Evolutionary conservation across 257 asterid species (phyloP).

Genomic region (Scutellaria minor): DNA sequence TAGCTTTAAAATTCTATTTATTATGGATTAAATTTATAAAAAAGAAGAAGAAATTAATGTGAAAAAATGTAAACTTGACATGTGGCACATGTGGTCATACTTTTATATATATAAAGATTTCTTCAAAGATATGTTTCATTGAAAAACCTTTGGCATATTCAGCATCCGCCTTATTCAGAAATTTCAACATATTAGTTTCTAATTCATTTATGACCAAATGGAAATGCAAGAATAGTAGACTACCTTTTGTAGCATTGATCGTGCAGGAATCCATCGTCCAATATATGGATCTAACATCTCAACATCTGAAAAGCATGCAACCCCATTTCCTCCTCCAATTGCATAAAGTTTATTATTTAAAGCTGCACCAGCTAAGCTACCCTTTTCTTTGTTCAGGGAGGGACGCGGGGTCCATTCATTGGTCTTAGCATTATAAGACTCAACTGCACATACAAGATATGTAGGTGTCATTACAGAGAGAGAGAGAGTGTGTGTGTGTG

Average conservation of each 20-base stretch:
- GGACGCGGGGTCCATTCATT: slow-evolving; percentile 69
- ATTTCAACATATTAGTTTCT: slow-evolving; percentile 6
- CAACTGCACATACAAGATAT: slow-evolving; percentile 60
- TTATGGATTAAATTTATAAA: no score
- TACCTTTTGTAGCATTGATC: slow-evolving; percentile 86
- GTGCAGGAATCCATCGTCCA: slow-evolving; percentile 79
- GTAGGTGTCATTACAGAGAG: neutral
- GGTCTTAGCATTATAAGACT: slow-evolving; percentile 63
- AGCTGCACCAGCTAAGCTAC: slow-evolving; percentile 77
- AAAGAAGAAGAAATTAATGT: no score
- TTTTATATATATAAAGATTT: neutral
- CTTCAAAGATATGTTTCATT: neutral
- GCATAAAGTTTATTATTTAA: slow-evolving; percentile 72
- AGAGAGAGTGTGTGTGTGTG: neutral
- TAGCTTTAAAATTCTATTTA: no score
- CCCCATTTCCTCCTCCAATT: slow-evolving; percentile 84
- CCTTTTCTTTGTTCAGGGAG: slow-evolving; percentile 59
- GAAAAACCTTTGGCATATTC: neutral
- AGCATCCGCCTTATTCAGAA: slow-evolving; percentile 17
- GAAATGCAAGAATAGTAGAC: slow-evolving; percentile 8
- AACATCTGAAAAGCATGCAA: slow-evolving; percentile 64
- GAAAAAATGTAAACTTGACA: no score
- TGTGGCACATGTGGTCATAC: no score
- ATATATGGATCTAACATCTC: slow-evolving; percentile 76
- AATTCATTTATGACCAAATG: slow-evolving; percentile 12